Conservation (phyloP, 768 basidiomycete genomes). For the Russula olivacea region DNA sequence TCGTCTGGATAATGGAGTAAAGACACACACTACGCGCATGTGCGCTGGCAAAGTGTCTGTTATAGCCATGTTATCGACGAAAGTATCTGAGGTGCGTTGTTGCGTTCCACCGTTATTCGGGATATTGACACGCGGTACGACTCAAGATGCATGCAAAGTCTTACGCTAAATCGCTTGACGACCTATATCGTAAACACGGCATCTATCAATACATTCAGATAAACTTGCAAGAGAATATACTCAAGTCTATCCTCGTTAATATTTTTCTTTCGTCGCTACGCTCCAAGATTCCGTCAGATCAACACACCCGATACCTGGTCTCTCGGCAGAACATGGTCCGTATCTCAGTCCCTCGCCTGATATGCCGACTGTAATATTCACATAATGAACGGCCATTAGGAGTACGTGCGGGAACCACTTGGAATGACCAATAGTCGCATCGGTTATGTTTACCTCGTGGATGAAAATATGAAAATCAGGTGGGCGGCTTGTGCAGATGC, state of each 20-base stretch:
- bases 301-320: slow-evolving; percentile 70
- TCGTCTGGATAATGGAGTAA: slow-evolving; percentile 48
- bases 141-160: slow-evolving; percentile 72
- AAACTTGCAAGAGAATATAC: slow-evolving; percentile 89
- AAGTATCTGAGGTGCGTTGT: slow-evolving; percentile 73
- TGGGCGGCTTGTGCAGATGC: slow-evolving; percentile 94
- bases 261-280: slow-evolving; percentile 77
- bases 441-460: slow-evolving; percentile 89
- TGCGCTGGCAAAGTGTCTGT: slow-evolving; percentile 72
- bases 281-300: slow-evolving; percentile 51
- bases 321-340: slow-evolving; percentile 76
- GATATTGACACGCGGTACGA: neutral
- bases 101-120: neutral
- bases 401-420: slow-evolving; percentile 73
- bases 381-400: slow-evolving; percentile 2
- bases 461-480: slow-evolving; percentile 74
- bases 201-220: slow-evolving; percentile 74
- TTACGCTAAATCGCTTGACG: slow-evolving; percentile 55
- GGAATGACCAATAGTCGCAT: slow-evolving; percentile 87
- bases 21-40: slow-evolving; percentile 71
- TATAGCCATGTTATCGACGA: slow-evolving; percentile 75
- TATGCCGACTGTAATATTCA: neutral
- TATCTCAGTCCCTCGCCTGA: slow-evolving; percentile 10
- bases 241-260: slow-evolving; percentile 86
- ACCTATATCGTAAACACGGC: slow-evolving; percentile 47